Percentiles rank a stretch among this genome's conserved stretches.
These are phyloP conservation scores for Chaetomiaceae sp. DNA, from an alignment of 2,329 filamentous ascomycete genomes.

Conservation along the genomic window DNA sequence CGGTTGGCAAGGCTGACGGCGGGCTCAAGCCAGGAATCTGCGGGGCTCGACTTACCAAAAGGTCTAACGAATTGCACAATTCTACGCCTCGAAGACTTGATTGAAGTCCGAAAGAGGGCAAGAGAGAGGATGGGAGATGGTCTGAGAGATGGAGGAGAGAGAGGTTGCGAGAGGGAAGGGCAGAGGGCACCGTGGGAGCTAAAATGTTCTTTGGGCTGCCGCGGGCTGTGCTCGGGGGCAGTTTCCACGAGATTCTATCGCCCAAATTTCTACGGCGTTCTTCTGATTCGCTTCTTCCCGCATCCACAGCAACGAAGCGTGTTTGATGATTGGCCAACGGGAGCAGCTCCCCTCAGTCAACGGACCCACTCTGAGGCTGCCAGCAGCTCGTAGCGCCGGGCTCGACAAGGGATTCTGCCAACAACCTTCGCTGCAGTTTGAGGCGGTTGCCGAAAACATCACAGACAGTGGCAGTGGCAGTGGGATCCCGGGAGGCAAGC, in stretches of 20 bases:
- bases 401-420: slow-evolving; percentile 1
- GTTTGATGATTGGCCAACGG: slow-evolving; percentile 18
- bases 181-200: slow-evolving; percentile 25
- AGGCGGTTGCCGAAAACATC: not conserved
- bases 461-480: not conserved
- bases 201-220: slow-evolving; percentile 28
- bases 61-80: not conserved
- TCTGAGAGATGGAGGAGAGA: slow-evolving; percentile 19
- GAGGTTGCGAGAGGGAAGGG: slow-evolving; percentile 11
- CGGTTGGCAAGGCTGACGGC: slow-evolving; percentile 17
- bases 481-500: too few relatives aligned
- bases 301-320: slow-evolving; percentile 20
- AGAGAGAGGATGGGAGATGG: slow-evolving; percentile 9
- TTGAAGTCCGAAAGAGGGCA: not conserved
- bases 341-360: slow-evolving; percentile 14
- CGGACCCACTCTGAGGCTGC: slow-evolving; percentile 18
- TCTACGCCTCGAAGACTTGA: slow-evolving; percentile 16
- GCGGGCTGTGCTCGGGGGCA: slow-evolving; percentile 27
- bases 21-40: not conserved
- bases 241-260: slow-evolving; percentile 32
- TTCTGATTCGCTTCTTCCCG: slow-evolving; percentile 23
- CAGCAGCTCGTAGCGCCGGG: slow-evolving; percentile 8
- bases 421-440: slow-evolving; percentile 13
- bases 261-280: slow-evolving; percentile 25
- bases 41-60: slow-evolving; percentile 20